A percentile compares a stretch with the other conserved stretches of the same genome.
phyloP scores from a whole-genome alignment of 2,329 filamentous ascomycete genomes.

The Teratosphaeria nubilosa region DNA sequence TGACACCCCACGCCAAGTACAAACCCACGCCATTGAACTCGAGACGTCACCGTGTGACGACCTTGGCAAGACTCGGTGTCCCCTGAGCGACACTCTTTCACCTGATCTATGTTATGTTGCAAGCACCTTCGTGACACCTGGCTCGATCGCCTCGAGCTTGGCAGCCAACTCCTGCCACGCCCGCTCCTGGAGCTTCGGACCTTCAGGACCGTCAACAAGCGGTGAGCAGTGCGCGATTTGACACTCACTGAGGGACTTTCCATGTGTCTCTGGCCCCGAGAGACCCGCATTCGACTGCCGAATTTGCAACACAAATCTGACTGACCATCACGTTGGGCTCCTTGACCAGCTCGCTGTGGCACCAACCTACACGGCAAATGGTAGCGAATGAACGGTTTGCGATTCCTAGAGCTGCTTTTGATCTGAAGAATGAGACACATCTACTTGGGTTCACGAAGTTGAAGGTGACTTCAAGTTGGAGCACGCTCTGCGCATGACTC shows the following conservation, averaged over 20 bases:
- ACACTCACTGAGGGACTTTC: conserved; percentile 31
- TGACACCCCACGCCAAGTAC: neutral
- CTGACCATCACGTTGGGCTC: conserved; percentile 16
- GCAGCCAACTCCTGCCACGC: conserved; percentile 32
- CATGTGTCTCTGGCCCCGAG: conserved; percentile 29
- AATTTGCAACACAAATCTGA: conserved; percentile 15
- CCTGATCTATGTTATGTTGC: neutral
- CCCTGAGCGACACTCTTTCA: neutral
- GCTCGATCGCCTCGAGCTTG: conserved; percentile 30
- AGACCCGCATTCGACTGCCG: conserved; percentile 29
- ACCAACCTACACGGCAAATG: conserved; percentile 31
- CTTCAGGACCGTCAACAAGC: conserved; percentile 29
- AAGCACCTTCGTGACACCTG: conserved; percentile 19
- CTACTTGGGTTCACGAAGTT: conserved; percentile 30
- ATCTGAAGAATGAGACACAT: neutral
- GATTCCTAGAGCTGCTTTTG: neutral
- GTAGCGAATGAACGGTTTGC: neutral
- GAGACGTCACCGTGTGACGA: neutral
- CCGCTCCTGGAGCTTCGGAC: conserved; percentile 24
- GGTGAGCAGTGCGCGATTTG: conserved; percentile 19
- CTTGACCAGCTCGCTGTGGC: conserved; percentile 38
- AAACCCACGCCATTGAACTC: neutral
- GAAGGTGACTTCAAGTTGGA: conserved; percentile 36
- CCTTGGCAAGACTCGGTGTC: neutral
- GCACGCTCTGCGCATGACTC: conserved; percentile 16